Base-by-base conservation (phyloP, 257 asterid species). In the Salvia hispanica region DNA sequence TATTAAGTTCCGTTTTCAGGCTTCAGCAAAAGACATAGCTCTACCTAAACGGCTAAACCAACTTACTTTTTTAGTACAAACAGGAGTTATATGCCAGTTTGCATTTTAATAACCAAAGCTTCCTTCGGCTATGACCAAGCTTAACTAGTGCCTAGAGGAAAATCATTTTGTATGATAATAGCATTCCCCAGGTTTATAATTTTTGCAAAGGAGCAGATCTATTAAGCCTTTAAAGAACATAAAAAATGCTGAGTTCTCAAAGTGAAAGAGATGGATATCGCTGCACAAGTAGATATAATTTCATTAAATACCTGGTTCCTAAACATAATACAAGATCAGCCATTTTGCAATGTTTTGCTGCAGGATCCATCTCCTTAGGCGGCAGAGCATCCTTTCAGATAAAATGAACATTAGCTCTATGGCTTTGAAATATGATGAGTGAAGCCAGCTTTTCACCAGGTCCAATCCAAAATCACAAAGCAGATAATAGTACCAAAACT, bases 241-340 rank as follows among this genome's bases (percentile, higher is more conserved):
- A 58, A 39, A 69, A 77, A 77, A 43, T 15, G 59, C 10, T 33
- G 69, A 46, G 46, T 55, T 61, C 34, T 37, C 57, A 60, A 50
- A 56, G 58, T 40, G 46, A 63, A 57, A 51, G 72, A 61, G 50
- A 34, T 18, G 39, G 16, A 34, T 34, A 34, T 25, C 13, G 40
- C 21, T 51, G 55, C 60, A 44, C 39, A 4, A 37, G 66, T 44
- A 69, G 44, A 44, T 69, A 48, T 51, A 64, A 57, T 66, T 8
- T 64, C 62, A 14, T 50, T 58, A 36, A 52, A 71, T 83, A 93
- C 99, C 99, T 93, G 51, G 99, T 93, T 46, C 99, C 99, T 37
- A 93, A 85, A 61, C 99, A 93, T 74, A 93, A 62, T 58, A 93
- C 95, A 34, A 93, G 78, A 84, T 93, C 99, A 51, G 99, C 96